phyloP scores from a whole-genome alignment of 345 rosid genomes.

The Laguncularia racemosa region DNA sequence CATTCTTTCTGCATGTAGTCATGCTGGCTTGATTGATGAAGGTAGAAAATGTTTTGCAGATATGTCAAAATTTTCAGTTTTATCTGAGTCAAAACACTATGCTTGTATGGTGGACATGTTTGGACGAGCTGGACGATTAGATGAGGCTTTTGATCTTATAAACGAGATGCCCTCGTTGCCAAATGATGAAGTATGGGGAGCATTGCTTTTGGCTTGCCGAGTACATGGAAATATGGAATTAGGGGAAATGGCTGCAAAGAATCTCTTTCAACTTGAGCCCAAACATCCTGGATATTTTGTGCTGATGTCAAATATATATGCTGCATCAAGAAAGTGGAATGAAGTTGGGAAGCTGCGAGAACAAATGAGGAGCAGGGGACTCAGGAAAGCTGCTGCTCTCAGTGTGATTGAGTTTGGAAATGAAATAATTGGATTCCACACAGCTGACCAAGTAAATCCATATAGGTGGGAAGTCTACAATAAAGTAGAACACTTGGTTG shows the following conservation, averaged over 20 bases:
- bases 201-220: conserved; percentile 70
- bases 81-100: conserved; percentile 45
- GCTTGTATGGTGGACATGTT: conserved; percentile 76
- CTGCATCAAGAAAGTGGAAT: conserved; percentile 52
- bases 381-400: conserved; percentile 61
- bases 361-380: conserved; percentile 43
- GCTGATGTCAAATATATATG: conserved; percentile 59
- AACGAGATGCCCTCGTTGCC: conserved; percentile 46
- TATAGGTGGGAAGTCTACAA: conserved; percentile 37
- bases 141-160: conserved; percentile 49
- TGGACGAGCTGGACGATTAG: conserved; percentile 66
- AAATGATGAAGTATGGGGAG: conserved; percentile 58
- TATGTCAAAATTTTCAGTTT: conserved; percentile 26
- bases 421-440: conserved; percentile 47
- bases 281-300: conserved; percentile 61
- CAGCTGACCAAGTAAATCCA: conserved; percentile 64
- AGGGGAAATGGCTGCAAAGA: conserved; percentile 49
- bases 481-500: conserved; percentile 41
- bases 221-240: conserved; percentile 58
- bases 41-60: conserved; percentile 47
- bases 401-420: conserved; percentile 57
- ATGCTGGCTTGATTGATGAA: conserved; percentile 60
- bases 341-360: conserved; percentile 60
- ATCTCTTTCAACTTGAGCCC: conserved; percentile 56
- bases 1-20: conserved; percentile 68